phyloP scores from a whole-genome alignment of 1,284 basidiomycete genomes.

The Tranzscheliella williamsii region DNA sequence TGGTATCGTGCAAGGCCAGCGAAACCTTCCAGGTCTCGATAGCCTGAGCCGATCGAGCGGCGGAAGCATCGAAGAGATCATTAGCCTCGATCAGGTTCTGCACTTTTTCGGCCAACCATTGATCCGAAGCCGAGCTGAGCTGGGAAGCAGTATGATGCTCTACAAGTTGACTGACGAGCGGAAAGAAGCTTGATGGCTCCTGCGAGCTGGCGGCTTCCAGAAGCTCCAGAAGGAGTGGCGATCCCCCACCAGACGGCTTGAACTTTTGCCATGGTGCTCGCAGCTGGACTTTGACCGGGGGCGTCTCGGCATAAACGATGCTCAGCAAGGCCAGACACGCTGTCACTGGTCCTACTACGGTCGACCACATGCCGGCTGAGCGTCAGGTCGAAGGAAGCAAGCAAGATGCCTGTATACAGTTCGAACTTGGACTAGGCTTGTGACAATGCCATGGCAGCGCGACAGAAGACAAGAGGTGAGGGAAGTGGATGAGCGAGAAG shows the following conservation, averaged over 20 bases:
- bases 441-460: no score
- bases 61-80: slow-evolving; percentile 3
- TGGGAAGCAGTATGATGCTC: slow-evolving; percentile 1
- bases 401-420: no score
- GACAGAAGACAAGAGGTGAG: no score
- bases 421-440: no score
- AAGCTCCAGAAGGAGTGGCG: slow-evolving; percentile 70
- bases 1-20: slow-evolving; percentile 43
- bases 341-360: no score
- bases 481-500: no score
- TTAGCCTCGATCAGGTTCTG: slow-evolving; percentile 6
- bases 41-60: slow-evolving; percentile 4
- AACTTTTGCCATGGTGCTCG: slow-evolving; percentile 77
- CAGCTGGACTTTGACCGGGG: slow-evolving; percentile 76
- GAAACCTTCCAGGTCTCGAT: slow-evolving; percentile 42
- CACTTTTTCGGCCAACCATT: slow-evolving; percentile 5
- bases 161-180: slow-evolving; percentile 29
- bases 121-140: slow-evolving; percentile 12
- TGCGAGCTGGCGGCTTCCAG: slow-evolving; percentile 68
- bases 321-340: no score
- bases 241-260: slow-evolving; percentile 7
- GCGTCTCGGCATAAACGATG: slow-evolving; percentile 61
- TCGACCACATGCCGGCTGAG: no score
- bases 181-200: slow-evolving; percentile 38
- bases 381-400: no score